Percentiles rank a stretch among this genome's conserved stretches.
phyloP scores from a whole-genome alignment of 2,329 filamentous ascomycete species.

The Teratosphaeria pseudoeucalypti region DNA sequence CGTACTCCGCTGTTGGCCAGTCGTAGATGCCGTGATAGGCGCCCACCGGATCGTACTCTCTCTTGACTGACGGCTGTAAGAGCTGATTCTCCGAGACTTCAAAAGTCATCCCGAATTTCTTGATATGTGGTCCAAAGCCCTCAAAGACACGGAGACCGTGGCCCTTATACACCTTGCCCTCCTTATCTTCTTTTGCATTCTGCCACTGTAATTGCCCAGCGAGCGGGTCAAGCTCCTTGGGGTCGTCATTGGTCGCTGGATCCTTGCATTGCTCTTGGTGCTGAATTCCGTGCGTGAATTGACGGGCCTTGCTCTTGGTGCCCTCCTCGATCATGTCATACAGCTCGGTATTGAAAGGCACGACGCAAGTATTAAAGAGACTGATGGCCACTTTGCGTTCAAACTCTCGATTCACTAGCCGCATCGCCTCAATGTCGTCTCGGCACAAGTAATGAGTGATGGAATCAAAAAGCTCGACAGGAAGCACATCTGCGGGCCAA shows the following conservation, averaged over 20 bases:
- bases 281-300: conserved; percentile 1
- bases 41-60: conserved; percentile 42
- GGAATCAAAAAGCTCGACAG: conserved; percentile 52
- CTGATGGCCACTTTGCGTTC: conserved; percentile 47
- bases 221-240: conserved; percentile 1
- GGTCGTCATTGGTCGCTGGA: conserved; percentile 6
- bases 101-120: conserved; percentile 56
- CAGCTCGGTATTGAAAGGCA: conserved; percentile 55
- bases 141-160: conserved; percentile 53
- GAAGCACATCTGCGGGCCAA: conserved; percentile 38
- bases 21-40: conserved; percentile 56
- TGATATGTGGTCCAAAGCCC: conserved; percentile 50
- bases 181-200: conserved; percentile 27
- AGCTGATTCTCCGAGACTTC: conserved; percentile 50
- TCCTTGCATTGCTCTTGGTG: conserved; percentile 9
- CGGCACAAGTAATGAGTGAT: conserved; percentile 48
- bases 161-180: conserved; percentile 40
- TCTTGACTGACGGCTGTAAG: conserved; percentile 45
- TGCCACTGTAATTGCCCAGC: conserved; percentile 27
- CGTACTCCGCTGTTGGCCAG: conserved; percentile 52
- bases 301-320: conserved; percentile 9
- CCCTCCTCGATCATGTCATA: conserved; percentile 43
- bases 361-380: conserved; percentile 54
- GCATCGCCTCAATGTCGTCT: conserved; percentile 49
- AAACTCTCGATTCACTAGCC: conserved; percentile 51